These are phyloP conservation scores for Penicillium samsonianum DNA, from an alignment of 495 filamentous ascomycete genomes.

Conservation along the genomic window DNA sequence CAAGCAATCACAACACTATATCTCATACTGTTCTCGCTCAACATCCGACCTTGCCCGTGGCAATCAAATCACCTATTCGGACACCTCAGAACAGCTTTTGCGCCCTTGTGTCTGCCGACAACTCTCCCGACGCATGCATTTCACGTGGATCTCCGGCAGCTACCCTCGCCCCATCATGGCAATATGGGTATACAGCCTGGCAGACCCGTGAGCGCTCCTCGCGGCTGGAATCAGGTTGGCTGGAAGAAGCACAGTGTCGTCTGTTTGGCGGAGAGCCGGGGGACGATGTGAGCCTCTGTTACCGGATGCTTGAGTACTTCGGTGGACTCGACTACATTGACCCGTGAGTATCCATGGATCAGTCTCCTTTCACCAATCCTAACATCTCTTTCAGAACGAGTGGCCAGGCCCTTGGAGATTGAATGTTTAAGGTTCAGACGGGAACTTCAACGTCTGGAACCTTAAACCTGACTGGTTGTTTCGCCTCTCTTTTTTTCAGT, in stretches of 20 bases:
- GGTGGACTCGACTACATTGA: slow-evolving; percentile 52
- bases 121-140: slow-evolving; percentile 21
- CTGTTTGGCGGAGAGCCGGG: slow-evolving; percentile 51
- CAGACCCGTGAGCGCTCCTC: slow-evolving; percentile 35
- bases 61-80: slow-evolving; percentile 19
- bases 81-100: slow-evolving; percentile 13
- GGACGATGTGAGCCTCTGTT: slow-evolving; percentile 47
- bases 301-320: slow-evolving; percentile 53
- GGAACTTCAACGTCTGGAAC: background rate
- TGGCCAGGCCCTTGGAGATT: slow-evolving; percentile 30
- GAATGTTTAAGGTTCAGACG: no score
- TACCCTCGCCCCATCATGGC: slow-evolving; percentile 45
- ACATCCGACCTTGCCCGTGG: slow-evolving; percentile 9
- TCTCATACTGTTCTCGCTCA: slow-evolving; percentile 5
- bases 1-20: slow-evolving; percentile 32
- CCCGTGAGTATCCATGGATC: no score
- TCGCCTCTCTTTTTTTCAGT: background rate
- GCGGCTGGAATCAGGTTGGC: slow-evolving; percentile 25
- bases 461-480: background rate
- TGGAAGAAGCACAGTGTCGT: slow-evolving; percentile 44
- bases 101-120: slow-evolving; percentile 11
- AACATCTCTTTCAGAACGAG: slow-evolving; percentile 23
- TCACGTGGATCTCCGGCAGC: slow-evolving; percentile 23
- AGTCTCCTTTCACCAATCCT: no score
- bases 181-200: slow-evolving; percentile 43